Conservation (phyloP, 2,329 filamentous ascomycete genomes). For the Elsinoe ampelina region DNA sequence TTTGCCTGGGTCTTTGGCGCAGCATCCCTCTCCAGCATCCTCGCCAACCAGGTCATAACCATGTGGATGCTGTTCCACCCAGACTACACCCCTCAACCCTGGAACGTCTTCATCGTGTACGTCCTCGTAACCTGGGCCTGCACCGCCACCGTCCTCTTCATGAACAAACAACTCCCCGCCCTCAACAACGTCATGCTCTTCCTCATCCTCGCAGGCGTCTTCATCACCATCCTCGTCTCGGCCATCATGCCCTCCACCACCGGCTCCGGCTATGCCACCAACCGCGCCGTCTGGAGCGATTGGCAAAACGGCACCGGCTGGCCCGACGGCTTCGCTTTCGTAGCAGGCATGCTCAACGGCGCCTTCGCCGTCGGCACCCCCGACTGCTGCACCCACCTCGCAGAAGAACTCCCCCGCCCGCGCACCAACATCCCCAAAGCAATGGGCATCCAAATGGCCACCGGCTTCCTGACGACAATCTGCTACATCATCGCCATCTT, state of each 20-base stretch:
- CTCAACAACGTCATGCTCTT: conserved; percentile 48
- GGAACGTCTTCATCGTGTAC: conserved; percentile 45
- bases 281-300: conserved; percentile 34
- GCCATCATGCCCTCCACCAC: conserved; percentile 44
- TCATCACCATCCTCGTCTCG: conserved; percentile 48
- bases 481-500: conserved; percentile 33
- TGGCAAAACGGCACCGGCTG: conserved; percentile 36
- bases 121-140: conserved; percentile 40
- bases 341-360: conserved; percentile 56
- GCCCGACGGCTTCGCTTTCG: conserved; percentile 49
- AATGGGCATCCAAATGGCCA: conserved; percentile 42
- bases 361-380: conserved; percentile 57
- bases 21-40: conserved; percentile 35
- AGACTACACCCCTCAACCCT: conserved; percentile 36
- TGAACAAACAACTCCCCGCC: conserved; percentile 44
- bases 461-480: conserved; percentile 46
- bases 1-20: conserved; percentile 43
- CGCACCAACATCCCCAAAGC: conserved; percentile 46
- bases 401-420: conserved; percentile 52
- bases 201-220: conserved; percentile 43
- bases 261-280: conserved; percentile 33
- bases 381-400: conserved; percentile 54
- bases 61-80: conserved; percentile 44
- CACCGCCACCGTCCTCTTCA: conserved; percentile 42
- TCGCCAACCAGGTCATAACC: conserved; percentile 37